Evolutionary conservation across 371 early-diverging fungal species (phyloP), one percentile per base, ranked within the genome.

Genomic region (Syncephalastrum racemosum): DNA sequence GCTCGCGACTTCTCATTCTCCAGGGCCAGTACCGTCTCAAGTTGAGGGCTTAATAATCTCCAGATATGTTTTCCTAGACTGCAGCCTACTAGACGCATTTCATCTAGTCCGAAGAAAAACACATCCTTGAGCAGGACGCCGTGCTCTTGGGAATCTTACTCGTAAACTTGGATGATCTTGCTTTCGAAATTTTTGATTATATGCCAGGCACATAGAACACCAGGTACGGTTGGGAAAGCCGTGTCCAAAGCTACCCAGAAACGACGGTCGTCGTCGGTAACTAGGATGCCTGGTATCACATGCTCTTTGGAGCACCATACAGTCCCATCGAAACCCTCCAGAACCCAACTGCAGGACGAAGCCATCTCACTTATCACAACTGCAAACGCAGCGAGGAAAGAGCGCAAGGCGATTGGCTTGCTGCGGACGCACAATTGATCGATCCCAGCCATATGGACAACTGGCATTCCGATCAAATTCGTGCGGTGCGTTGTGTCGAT

Each of bases 401-500:
- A 19, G 14, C 20, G 16, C 27, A 53, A 41, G 3, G 7, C 22
- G 4, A 20, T 4, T 2, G 16, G 18, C 3, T 20, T 15, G 42
- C 20, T 15, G 19, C 43, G 16, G 14, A 16, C 44, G 15, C 48
- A 19, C 19, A 48, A 19, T 6, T 48, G 18, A 15, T 24, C 24
- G 12, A 53, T 22, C 19, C 54, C 54, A 20, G 24, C 44, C 23
- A 54, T 43, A 18, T 54, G 42, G 20, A 54, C 20, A 16, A 19
- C 20, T 18, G 25, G 44, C 42, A 54, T 42, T 25, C 22, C 23
- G 42, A 44, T 24, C n/a, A 10, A n/a, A 19, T 54, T 54, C 8
- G 20, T 54, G 4, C 27, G 19, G 43, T 54, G 45, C 14, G 54
- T 54, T 3, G 42, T 20, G 24, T 54, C 54, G 6, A 54, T 54